phyloP scores from a whole-genome alignment of 495 filamentous ascomycete species.

The Aspergillus baeticus region DNA sequence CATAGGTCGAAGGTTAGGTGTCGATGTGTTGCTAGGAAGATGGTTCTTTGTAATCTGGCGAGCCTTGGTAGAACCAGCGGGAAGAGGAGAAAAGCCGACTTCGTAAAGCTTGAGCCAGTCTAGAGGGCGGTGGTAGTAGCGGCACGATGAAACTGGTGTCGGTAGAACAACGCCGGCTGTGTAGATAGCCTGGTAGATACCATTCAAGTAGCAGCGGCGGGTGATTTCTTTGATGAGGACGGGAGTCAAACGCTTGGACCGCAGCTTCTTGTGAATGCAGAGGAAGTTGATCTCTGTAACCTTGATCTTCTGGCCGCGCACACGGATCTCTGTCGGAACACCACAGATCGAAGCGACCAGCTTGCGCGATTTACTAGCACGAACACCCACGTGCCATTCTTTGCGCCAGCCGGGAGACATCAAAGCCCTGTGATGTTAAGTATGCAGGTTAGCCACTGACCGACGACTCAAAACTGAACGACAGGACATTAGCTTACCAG shows the following conservation, averaged over 20 bases:
- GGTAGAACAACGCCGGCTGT: conserved; percentile 89
- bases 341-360: conserved; percentile 94
- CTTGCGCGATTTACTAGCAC: conserved; percentile 70
- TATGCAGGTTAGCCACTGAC: conserved; percentile 2
- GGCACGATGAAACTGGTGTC: conserved; percentile 84
- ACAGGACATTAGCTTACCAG: conserved; percentile 58
- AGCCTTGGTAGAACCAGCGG: conserved; percentile 73
- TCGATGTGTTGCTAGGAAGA: conserved; percentile 68
- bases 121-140: conserved; percentile 89
- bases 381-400: conserved; percentile 94
- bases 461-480: background rate
- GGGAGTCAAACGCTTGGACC: conserved; percentile 85
- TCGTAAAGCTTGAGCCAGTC: conserved; percentile 96
- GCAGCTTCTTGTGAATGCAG: conserved; percentile 95
- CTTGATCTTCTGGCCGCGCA: conserved; percentile 71
- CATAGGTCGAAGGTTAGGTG: conserved; percentile 75
- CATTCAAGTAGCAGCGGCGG: conserved; percentile 76
- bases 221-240: conserved; percentile 98
- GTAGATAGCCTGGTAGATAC: conserved; percentile 92
- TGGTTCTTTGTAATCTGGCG: conserved; percentile 78
- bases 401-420: conserved; percentile 94
- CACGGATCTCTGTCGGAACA: conserved; percentile 76
- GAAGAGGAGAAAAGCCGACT: conserved; percentile 84
- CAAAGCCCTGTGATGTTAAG: conserved; percentile 63
- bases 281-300: conserved; percentile 96